Evolutionary conservation across 768 basidiomycete genomes (phyloP).

Genomic region (Glaciozyma antarctica): DNA sequence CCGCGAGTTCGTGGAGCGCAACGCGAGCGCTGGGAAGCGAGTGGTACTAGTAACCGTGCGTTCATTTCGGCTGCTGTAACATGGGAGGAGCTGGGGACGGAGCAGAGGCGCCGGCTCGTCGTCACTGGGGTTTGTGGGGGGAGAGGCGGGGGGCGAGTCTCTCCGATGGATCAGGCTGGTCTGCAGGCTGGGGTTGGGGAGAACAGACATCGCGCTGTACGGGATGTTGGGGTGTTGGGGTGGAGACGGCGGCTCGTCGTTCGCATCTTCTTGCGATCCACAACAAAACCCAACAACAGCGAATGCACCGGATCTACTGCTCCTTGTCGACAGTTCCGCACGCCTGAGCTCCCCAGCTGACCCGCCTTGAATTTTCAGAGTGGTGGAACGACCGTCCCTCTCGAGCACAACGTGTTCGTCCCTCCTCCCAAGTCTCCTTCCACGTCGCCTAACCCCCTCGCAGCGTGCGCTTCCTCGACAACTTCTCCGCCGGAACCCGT

Average conservation of each 20-base stretch:
- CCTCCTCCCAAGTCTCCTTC: background rate
- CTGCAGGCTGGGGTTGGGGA: background rate
- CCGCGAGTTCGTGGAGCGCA: constrained; percentile 59
- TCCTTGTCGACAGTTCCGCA: background rate
- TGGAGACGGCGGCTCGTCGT: background rate
- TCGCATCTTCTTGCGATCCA: background rate
- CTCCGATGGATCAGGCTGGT: background rate
- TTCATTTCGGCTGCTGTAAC: background rate
- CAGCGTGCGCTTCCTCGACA: constrained; percentile 95
- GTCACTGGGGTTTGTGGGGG: background rate
- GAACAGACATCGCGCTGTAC: background rate
- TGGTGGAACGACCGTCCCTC: constrained; percentile 92
- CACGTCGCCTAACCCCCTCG: constrained; percentile 3
- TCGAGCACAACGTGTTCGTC: constrained; percentile 97
- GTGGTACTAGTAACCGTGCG: constrained; percentile 92
- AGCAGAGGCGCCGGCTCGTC: background rate
- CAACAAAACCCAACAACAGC: too few species aligned
- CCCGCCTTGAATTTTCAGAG: constrained; percentile 50
- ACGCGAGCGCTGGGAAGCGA: constrained; percentile 55
- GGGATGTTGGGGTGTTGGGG: background rate
- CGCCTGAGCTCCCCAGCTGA: background rate
- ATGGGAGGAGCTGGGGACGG: background rate
- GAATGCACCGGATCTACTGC: too few species aligned
- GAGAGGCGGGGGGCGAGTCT: background rate
- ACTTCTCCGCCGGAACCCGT: constrained; percentile 98